Evolutionary conservation across 2,329 filamentous ascomycete genomes (phyloP), one percentile per base, ranked within the genome.

Genomic region (Clarireedia homoeocarpa): DNA sequence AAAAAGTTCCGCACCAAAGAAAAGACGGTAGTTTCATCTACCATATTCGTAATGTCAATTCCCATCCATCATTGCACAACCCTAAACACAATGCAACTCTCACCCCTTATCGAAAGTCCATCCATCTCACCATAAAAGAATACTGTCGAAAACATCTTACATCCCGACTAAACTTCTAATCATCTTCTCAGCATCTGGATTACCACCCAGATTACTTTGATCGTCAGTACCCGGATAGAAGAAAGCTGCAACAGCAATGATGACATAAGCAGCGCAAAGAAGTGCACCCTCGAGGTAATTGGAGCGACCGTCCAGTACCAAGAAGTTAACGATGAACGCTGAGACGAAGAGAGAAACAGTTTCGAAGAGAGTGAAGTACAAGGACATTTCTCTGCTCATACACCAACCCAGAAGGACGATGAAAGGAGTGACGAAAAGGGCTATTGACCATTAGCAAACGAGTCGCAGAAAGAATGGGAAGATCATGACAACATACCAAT

Each of bases 291-390:
- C 89, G 12, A 95, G 80, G 65, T 94, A 95, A 68, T 95, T 95
- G 69, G 85, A 90, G 69, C 90, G 81, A 10, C 89, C 89, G 66
- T 95, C 90, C 59, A 92, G 75, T 49, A 95, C 89, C 58, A 95
- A 73, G 69, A 94, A 95, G 72, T 92, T 94, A 71, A 92, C 88
- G 60, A 95, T 90, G 61, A 95, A 84, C 6, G 90, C 85, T 51
- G 84, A 88, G 51, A 92, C 83, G 71, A 95, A 95, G 66, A 95
- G 80, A 56, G 86, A 89, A 23, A 94, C 87, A 0, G 89, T 95
- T 78, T 95, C 89, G 71, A 95, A 95, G 49, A 90, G 79, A 58
- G 89, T 89, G 71, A 95, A 95, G 74, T 92, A 91, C 36, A 95
- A 77, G 27, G 86, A 81, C 84, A 89, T 88, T n/a, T 84, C 76